phyloP scores from a whole-genome alignment of 2,329 filamentous ascomycete genomes.

The Sarocladium kiliense region DNA sequence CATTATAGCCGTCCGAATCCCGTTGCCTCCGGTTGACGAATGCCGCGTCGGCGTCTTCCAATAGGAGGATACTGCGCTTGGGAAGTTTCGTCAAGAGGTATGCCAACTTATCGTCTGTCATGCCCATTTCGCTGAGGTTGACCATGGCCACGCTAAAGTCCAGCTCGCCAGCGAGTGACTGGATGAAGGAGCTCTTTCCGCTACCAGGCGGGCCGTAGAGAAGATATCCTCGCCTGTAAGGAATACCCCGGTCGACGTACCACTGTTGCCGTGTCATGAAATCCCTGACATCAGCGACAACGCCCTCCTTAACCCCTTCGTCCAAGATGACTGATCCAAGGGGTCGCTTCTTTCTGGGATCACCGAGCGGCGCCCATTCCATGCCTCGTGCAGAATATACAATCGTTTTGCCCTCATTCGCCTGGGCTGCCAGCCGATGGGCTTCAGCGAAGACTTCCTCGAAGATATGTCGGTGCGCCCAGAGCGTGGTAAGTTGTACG shows the following conservation, averaged over 20 bases:
- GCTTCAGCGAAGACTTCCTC: slow-evolving; percentile 87
- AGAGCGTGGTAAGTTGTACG: slow-evolving; percentile 85
- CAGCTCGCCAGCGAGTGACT: slow-evolving; percentile 85
- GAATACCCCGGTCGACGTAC: slow-evolving; percentile 93
- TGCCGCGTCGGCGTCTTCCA: slow-evolving; percentile 90
- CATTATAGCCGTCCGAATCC: slow-evolving; percentile 77
- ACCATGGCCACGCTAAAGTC: slow-evolving; percentile 91
- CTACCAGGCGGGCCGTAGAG: slow-evolving; percentile 86
- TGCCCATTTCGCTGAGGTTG: slow-evolving; percentile 81
- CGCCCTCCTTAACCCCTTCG: slow-evolving; percentile 72
- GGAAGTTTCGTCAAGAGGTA: slow-evolving; percentile 83
- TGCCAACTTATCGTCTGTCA: slow-evolving; percentile 85
- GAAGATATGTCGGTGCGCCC: slow-evolving; percentile 83
- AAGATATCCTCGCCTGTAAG: slow-evolving; percentile 84
- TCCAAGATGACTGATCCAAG: slow-evolving; percentile 84
- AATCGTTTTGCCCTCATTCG: slow-evolving; percentile 85
- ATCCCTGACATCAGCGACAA: slow-evolving; percentile 76
- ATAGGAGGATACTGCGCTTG: slow-evolving; percentile 70
- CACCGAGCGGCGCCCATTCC: slow-evolving; percentile 80
- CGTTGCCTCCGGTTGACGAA: slow-evolving; percentile 76
- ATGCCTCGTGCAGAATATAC: slow-evolving; percentile 84
- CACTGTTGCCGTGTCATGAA: slow-evolving; percentile 76
- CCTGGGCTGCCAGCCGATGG: slow-evolving; percentile 70
- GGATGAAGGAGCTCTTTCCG: slow-evolving; percentile 94
- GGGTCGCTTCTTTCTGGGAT: slow-evolving; percentile 80